phyloP scores from a whole-genome alignment of 2,329 filamentous ascomycete genomes.

The Phialophora macrospora region DNA sequence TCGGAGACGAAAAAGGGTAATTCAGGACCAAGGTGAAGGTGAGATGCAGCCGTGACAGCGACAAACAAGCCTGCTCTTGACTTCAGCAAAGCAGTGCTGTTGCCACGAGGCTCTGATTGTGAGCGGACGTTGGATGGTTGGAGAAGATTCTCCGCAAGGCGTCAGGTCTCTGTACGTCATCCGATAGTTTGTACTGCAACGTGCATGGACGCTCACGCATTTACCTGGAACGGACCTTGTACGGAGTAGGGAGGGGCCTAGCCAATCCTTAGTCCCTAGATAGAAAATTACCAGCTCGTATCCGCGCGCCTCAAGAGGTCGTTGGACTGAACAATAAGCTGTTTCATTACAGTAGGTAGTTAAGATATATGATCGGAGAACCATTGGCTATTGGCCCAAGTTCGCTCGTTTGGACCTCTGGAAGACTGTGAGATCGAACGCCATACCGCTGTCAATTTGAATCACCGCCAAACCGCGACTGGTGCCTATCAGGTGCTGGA shows the following conservation, averaged over 20 bases:
- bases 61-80: conserved; percentile 8
- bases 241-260: neutral
- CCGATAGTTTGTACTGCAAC: neutral
- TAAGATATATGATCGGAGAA: neutral
- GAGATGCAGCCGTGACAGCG: neutral
- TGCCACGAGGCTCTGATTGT: neutral
- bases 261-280: neutral
- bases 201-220: neutral
- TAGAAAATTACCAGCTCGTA: neutral
- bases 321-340: neutral
- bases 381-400: neutral
- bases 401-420: neutral
- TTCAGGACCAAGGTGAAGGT: neutral
- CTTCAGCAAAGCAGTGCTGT: neutral
- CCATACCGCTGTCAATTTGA: neutral
- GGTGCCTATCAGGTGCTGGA: neutral
- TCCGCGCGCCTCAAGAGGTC: neutral
- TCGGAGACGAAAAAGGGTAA: neutral
- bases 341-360: neutral
- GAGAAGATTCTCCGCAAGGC: conserved; percentile 13
- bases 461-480: neutral
- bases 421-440: neutral
- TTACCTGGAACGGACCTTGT: neutral
- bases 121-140: neutral
- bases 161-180: neutral